Evolutionary conservation across 345 rosid species (phyloP).

Genomic region (Salix udensis): DNA sequence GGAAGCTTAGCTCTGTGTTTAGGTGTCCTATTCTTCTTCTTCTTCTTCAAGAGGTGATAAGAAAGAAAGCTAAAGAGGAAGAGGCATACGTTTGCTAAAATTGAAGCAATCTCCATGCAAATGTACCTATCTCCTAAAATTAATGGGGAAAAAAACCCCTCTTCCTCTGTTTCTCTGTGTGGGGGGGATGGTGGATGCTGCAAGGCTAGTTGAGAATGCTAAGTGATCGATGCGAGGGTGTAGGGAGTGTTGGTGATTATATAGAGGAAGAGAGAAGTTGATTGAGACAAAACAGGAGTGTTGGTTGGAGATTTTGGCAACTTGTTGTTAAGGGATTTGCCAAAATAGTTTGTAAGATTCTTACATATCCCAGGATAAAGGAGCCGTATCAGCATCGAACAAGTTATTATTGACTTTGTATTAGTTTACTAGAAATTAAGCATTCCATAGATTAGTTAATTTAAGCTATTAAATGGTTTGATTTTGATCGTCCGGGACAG

Average conservation of each 20-base stretch:
- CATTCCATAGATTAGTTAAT: neutral
- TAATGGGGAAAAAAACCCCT: neutral
- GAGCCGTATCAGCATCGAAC: neutral
- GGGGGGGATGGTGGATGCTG: neutral
- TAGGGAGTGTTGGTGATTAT: conserved; percentile 19
- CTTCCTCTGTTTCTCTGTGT: neutral
- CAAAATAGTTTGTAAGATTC: neutral
- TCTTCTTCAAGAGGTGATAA: conserved; percentile 13
- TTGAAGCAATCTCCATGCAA: conserved; percentile 37
- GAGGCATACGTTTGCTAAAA: conserved; percentile 30
- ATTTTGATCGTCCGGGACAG: neutral
- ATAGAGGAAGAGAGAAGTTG: conserved; percentile 19
- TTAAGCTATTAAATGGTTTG: neutral
- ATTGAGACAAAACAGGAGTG: conserved; percentile 3
- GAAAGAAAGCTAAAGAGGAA: conserved; percentile 40
- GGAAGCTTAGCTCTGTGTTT: conserved; percentile 31
- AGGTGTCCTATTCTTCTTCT: neutral
- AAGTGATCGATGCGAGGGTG: neutral
- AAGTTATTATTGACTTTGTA: no score
- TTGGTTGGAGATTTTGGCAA: conserved; percentile 3
- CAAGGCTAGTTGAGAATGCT: neutral
- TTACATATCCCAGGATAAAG: neutral
- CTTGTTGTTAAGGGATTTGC: neutral
- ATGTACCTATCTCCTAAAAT: neutral
- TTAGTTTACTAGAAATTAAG: neutral